phyloP scores from a whole-genome alignment of 2,329 filamentous ascomycete species.

The Endoconidiophora polonica region DNA sequence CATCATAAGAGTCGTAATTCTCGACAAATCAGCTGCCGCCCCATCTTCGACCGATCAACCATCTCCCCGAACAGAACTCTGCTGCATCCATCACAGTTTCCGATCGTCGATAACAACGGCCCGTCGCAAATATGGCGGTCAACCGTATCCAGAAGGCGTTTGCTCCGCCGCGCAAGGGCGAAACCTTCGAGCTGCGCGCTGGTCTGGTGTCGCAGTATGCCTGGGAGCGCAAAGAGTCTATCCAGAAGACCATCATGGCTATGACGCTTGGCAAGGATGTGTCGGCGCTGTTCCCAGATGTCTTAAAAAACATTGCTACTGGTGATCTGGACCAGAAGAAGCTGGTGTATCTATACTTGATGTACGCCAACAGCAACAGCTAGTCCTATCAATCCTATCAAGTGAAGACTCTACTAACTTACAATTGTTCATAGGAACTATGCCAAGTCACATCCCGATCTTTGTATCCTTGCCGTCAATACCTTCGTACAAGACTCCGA shows the following conservation, averaged over 20 bases:
- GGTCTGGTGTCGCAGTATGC: constrained; percentile 97
- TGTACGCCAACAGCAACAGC: constrained; percentile 38
- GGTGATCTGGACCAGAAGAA: constrained; percentile 95
- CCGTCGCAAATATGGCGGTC: constrained; percentile 53
- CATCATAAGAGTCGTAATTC: neutral
- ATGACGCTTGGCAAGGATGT: constrained; percentile 99
- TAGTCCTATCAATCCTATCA: neutral
- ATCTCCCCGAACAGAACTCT: neutral
- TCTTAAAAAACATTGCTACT: constrained; percentile 97
- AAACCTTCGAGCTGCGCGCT: constrained; percentile 92
- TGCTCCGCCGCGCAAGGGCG: constrained; percentile 82
- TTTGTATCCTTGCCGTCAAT: constrained; percentile 97
- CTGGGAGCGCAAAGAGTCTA: constrained; percentile 96
- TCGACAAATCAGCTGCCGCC: neutral
- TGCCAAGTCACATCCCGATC: constrained; percentile 94
- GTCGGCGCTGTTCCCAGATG: constrained; percentile 89
- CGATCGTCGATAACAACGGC: neutral
- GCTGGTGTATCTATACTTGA: constrained; percentile 93
- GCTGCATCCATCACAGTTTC: neutral
- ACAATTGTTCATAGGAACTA: constrained; percentile 57
- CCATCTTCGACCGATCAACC: neutral
- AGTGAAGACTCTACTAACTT: neutral
- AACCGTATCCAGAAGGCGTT: constrained; percentile 93
- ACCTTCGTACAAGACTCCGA: constrained; percentile 98
- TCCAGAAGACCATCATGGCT: constrained; percentile 99